Evolutionary conservation across 169 alveolate species (phyloP).

Genomic region (Miamiensis avidus): DNA sequence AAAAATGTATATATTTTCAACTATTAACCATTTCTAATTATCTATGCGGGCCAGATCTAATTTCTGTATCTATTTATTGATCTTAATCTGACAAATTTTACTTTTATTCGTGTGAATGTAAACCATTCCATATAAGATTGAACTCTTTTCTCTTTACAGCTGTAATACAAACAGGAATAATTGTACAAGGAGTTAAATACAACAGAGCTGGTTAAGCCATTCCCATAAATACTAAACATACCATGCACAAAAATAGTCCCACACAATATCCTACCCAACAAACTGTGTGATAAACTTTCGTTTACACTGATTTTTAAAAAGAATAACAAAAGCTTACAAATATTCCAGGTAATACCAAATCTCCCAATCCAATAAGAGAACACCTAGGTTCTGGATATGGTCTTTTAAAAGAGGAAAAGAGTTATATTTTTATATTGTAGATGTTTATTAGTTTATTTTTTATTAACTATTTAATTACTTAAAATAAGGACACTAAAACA

Average conservation of each 20-base stretch:
- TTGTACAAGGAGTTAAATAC: slow-evolving; percentile 66
- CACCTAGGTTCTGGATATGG: slow-evolving; percentile 57
- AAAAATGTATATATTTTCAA: too few relatives aligned
- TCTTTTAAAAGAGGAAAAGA: neutral
- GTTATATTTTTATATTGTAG: too few relatives aligned
- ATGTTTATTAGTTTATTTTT: too few relatives aligned
- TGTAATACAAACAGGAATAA: slow-evolving; percentile 24
- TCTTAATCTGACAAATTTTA: too few relatives aligned
- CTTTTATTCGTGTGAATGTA: too few relatives aligned
- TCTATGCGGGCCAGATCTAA: too few relatives aligned
- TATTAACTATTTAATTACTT: neutral
- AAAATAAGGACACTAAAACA: slow-evolving; percentile 63
- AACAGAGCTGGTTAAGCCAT: slow-evolving; percentile 77
- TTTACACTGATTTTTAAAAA: slow-evolving; percentile 43
- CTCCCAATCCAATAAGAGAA: slow-evolving; percentile 77
- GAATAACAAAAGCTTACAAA: slow-evolving; percentile 48
- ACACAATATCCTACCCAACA: slow-evolving; percentile 50
- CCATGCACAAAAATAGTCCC: slow-evolving; percentile 55
- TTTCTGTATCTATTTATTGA: too few relatives aligned
- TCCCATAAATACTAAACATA: slow-evolving; percentile 40
- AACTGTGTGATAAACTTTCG: slow-evolving; percentile 34
- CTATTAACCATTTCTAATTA: too few relatives aligned
- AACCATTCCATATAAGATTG: slow-evolving; percentile 1
- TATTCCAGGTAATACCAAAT: slow-evolving; percentile 74
- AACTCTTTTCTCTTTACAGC: slow-evolving; percentile 12